Percentiles rank a stretch among this genome's conserved stretches.
Evolutionary conservation across 2,329 filamentous ascomycete species (phyloP).

Genomic region (Arthrocladium fulminans): DNA sequence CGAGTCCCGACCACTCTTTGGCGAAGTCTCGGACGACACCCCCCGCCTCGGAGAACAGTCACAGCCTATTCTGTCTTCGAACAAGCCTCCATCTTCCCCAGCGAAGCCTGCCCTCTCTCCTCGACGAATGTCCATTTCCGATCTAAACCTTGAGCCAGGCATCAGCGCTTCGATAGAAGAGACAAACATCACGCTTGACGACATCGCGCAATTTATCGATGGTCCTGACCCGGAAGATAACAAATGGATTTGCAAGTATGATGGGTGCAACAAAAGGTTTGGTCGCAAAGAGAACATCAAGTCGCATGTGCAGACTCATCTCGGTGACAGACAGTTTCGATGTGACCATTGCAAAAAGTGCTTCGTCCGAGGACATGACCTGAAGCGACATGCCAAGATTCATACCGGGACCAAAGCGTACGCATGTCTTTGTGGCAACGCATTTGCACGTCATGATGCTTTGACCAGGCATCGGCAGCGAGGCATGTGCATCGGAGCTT

Average conservation of each 20-base stretch:
- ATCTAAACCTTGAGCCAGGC: conserved; percentile 44
- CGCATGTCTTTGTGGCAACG: conserved; percentile 86
- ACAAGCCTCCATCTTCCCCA: conserved; percentile 22
- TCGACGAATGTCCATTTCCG: conserved; percentile 38
- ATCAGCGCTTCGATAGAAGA: conserved; percentile 57
- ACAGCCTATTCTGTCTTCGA: conserved; percentile 18
- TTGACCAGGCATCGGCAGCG: conserved; percentile 88
- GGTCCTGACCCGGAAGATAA: conserved; percentile 64
- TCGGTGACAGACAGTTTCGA: conserved; percentile 90
- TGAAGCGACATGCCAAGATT: conserved; percentile 95
- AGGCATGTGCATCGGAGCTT: conserved; percentile 92
- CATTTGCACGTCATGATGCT: conserved; percentile 90
- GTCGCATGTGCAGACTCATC: conserved; percentile 93
- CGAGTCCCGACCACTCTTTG: conserved; percentile 11
- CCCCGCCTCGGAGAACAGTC: conserved; percentile 14
- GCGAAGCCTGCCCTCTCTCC: conserved; percentile 33
- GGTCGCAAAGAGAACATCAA: conserved; percentile 97
- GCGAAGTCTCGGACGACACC: conserved; percentile 7
- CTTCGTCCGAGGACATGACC: conserved; percentile 93
- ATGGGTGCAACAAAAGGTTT: conserved; percentile 79
- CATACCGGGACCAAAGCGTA: conserved; percentile 95
- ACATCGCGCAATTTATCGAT: conserved; percentile 66
- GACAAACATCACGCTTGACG: conserved; percentile 79
- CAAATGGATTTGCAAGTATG: conserved; percentile 68
- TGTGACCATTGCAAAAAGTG: conserved; percentile 91